Evolutionary conservation across 805 yeast genomes (phyloP).

Genomic region (Torulaspora delbrueckii): DNA sequence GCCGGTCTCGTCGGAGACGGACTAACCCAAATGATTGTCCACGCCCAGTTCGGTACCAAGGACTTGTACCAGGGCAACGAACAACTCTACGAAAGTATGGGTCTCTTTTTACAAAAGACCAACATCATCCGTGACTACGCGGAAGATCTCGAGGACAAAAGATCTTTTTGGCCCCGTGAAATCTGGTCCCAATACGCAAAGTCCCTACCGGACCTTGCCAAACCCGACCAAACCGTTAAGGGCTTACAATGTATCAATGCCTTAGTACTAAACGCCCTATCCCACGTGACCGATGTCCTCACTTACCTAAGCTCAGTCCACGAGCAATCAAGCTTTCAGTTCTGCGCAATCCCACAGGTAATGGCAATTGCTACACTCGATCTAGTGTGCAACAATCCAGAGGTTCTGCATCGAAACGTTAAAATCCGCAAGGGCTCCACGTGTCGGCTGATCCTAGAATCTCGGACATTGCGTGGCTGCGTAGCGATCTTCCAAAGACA

Average conservation of each 20-base stretch:
- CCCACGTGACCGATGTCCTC: conserved; percentile 72
- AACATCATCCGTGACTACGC: conserved; percentile 92
- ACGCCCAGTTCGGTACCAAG: conserved; percentile 64
- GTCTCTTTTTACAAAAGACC: conserved; percentile 89
- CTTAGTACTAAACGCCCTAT: conserved; percentile 70
- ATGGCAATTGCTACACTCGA: conserved; percentile 97
- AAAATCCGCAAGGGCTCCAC: conserved; percentile 91
- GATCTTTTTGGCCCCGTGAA: conserved; percentile 95
- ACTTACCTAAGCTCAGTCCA: conserved; percentile 67
- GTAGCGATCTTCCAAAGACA: conserved; percentile 72
- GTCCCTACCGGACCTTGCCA: conserved; percentile 53
- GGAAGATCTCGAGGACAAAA: conserved; percentile 86
- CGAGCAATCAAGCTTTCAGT: conserved; percentile 80
- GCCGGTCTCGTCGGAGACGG: conserved; percentile 99
- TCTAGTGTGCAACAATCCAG: conserved; percentile 73
- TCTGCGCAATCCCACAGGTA: conserved; percentile 97
- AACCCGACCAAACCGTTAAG: conserved; percentile 41
- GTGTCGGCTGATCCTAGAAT: conserved; percentile 63
- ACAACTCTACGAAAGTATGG: conserved; percentile 77
- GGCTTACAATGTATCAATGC: conserved; percentile 80
- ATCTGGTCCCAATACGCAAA: conserved; percentile 82
- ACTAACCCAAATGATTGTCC: conserved; percentile 71
- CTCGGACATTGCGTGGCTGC: conserved; percentile 72
- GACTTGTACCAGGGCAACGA: conserved; percentile 46
- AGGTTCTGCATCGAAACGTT: conserved; percentile 63